A percentile compares a stretch with the other conserved stretches of the same genome.
These are phyloP conservation scores for Talinum fruticosum DNA, from an alignment of 148 eudicot species.

Conservation along the genomic window DNA sequence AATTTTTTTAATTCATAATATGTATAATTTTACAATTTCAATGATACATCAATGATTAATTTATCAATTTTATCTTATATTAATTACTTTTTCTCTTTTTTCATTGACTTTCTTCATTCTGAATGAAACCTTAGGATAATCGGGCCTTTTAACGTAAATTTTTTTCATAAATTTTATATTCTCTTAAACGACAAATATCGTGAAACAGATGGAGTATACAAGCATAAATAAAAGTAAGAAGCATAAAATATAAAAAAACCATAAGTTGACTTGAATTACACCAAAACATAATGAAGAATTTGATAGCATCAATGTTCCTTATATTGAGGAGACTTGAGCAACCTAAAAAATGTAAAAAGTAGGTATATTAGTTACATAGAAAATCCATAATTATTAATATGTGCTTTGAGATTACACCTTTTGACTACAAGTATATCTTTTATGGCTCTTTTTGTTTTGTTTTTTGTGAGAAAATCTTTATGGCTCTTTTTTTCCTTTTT, in stretches of 20 bases:
- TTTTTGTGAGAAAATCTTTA: too few species aligned
- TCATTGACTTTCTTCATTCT: too few species aligned
- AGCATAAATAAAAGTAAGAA: neutral
- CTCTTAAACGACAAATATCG: too few species aligned
- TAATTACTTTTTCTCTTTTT: too few species aligned
- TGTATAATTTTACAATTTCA: too few species aligned
- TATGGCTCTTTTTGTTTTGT: neutral
- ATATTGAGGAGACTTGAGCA: neutral
- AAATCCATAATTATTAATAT: neutral
- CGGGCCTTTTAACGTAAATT: too few species aligned
- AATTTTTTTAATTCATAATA: too few species aligned
- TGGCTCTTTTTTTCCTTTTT: neutral
- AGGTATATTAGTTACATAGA: neutral
- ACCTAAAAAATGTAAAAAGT: neutral
- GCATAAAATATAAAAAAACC: neutral
- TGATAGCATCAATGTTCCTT: neutral
- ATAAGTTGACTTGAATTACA: constrained; percentile 1
- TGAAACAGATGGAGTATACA: neutral
- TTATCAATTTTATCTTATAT: too few species aligned
- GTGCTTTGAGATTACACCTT: neutral
- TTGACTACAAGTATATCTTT: neutral
- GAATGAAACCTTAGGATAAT: too few species aligned
- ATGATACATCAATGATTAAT: too few species aligned
- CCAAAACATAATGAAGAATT: neutral
- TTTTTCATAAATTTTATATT: too few species aligned